These are phyloP conservation scores for Teunomyces aglyptinius DNA, from an alignment of 805 yeast species.

Conservation along the genomic window DNA sequence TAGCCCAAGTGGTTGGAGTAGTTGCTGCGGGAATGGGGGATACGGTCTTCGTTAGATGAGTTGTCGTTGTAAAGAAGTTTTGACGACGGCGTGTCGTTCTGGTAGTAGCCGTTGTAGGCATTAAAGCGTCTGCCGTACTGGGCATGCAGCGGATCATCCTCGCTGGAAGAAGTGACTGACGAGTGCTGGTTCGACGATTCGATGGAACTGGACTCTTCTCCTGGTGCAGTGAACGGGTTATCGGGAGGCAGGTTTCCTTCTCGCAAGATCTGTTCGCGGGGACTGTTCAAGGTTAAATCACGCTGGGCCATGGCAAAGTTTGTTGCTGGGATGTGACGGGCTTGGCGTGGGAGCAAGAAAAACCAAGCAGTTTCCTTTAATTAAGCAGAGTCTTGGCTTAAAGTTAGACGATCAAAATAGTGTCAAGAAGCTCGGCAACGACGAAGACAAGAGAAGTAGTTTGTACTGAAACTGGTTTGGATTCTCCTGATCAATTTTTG, in stretches of 20 bases:
- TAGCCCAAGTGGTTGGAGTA: constrained; percentile 5
- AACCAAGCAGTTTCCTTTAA: too few relatives aligned
- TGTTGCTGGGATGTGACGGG: neutral
- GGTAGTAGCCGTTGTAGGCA: constrained; percentile 42
- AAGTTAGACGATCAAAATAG: neutral
- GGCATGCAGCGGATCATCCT: constrained; percentile 16
- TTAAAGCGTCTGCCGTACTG: constrained; percentile 38
- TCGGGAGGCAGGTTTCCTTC: constrained; percentile 5
- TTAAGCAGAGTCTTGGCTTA: neutral
- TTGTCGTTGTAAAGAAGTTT: constrained; percentile 29
- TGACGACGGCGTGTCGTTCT: constrained; percentile 37
- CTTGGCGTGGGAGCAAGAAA: neutral
- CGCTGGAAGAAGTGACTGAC: constrained; percentile 9
- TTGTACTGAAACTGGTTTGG: neutral
- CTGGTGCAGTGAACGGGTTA: constrained; percentile 12
- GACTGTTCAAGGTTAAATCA: constrained; percentile 33
- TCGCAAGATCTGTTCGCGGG: constrained; percentile 4
- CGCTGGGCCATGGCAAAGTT: constrained; percentile 19
- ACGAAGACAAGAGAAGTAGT: neutral
- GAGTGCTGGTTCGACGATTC: constrained; percentile 10
- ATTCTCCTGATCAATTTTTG: constrained; percentile 1
- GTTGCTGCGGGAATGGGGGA: constrained; percentile 5
- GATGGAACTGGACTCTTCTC: constrained; percentile 9
- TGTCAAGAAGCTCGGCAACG: neutral
- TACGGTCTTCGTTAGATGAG: constrained; percentile 12